Evolutionary conservation across 2,329 filamentous ascomycete genomes (phyloP).

Genomic region (Diplocarpon rosae): DNA sequence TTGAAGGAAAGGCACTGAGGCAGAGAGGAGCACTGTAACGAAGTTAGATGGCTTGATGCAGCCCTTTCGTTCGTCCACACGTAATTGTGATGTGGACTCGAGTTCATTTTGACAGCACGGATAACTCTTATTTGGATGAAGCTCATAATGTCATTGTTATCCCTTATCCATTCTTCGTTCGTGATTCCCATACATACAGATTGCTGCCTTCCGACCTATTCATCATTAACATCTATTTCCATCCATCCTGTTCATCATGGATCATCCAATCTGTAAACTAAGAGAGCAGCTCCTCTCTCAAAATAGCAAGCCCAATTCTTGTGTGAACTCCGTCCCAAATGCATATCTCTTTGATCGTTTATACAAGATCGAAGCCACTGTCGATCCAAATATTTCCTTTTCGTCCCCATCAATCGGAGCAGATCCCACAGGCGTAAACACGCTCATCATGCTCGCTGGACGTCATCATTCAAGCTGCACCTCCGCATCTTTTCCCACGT

Average conservation of each 20-base stretch:
- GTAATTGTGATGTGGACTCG: too few relatives aligned
- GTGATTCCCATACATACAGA: constrained; percentile 5
- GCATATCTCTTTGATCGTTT: constrained; percentile 10
- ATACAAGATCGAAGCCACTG: constrained; percentile 15
- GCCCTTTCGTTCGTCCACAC: too few relatives aligned
- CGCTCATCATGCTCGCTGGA: constrained; percentile 20
- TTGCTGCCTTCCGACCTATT: background rate
- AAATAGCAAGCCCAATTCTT: constrained; percentile 5
- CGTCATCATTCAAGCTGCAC: constrained; percentile 8
- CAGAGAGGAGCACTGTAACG: too few relatives aligned
- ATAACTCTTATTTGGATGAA: background rate
- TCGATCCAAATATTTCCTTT: background rate
- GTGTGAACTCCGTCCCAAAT: constrained; percentile 19
- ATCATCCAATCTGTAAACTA: background rate
- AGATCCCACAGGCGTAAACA: too few relatives aligned
- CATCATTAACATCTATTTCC: constrained; percentile 4
- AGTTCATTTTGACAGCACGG: too few relatives aligned
- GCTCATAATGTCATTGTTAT: constrained; percentile 5
- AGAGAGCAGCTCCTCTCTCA: constrained; percentile 4
- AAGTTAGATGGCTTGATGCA: background rate
- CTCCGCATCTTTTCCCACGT: too few relatives aligned
- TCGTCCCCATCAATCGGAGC: constrained; percentile 3
- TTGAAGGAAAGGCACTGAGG: too few relatives aligned
- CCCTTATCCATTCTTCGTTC: background rate
- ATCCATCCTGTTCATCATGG: constrained; percentile 2